phyloP scores from a whole-genome alignment of 2,329 filamentous ascomycete species.

The Pseudogymnoascus pannorum region DNA sequence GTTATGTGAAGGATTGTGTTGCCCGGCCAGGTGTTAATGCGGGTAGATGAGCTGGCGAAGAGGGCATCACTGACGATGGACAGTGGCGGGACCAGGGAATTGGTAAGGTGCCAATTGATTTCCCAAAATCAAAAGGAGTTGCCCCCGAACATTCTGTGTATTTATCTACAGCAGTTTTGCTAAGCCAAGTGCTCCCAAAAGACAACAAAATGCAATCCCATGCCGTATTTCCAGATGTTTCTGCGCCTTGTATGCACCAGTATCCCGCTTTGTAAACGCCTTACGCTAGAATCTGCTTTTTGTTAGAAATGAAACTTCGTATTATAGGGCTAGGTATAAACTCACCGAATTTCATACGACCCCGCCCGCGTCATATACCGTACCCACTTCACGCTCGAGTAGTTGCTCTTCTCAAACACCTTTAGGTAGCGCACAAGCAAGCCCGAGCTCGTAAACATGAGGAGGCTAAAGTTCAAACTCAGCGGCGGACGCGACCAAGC shows the following conservation, averaged over 20 bases:
- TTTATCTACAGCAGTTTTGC: conserved; percentile 1
- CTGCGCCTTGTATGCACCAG: conserved; percentile 5
- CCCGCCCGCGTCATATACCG: conserved; percentile 97
- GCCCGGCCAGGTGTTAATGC: neutral
- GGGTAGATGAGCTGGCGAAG: neutral
- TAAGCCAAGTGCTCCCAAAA: neutral
- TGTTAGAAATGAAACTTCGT: neutral
- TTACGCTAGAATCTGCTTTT: neutral
- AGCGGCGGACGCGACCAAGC: conserved; percentile 92
- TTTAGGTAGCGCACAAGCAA: conserved; percentile 90
- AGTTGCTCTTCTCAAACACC: conserved; percentile 99
- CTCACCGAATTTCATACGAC: conserved; percentile 88
- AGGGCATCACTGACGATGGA: neutral
- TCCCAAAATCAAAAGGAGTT: neutral
- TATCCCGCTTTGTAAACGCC: conserved; percentile 4
- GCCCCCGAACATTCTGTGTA: neutral
- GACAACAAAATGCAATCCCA: neutral
- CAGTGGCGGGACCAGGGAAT: neutral
- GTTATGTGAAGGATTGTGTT: neutral
- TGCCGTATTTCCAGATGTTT: neutral
- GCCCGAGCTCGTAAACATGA: conserved; percentile 98
- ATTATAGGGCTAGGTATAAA: neutral
- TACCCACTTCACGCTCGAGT: conserved; percentile 98
- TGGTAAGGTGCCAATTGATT: neutral
- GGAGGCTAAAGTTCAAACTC: conserved; percentile 81